A percentile compares a stretch with the other conserved stretches of the same genome.
phyloP scores from a whole-genome alignment of 2,329 filamentous ascomycete genomes.

The Madurella mycetomatis region DNA sequence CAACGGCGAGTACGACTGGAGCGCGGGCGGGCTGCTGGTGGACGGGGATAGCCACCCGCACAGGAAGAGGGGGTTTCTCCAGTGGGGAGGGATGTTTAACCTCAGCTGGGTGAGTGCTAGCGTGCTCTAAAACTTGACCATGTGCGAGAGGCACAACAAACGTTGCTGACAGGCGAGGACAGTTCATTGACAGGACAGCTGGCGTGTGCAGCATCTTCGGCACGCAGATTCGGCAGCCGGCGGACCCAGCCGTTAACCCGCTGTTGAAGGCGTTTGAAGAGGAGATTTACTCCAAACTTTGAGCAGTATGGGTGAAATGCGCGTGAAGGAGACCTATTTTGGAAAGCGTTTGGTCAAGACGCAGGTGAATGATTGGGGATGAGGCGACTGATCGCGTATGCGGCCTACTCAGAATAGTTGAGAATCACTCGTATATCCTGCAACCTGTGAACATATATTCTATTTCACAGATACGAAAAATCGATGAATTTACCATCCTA shows the following conservation, averaged over 20 bases:
- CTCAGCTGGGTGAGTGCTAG: slow-evolving; percentile 24
- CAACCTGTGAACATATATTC: too few species aligned
- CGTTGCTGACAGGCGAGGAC: background rate
- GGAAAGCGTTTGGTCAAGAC: background rate
- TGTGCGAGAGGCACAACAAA: background rate
- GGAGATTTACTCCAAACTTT: slow-evolving; percentile 15
- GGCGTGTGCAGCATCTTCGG: slow-evolving; percentile 28
- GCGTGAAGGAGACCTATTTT: background rate
- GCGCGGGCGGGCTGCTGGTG: slow-evolving; percentile 24
- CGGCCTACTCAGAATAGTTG: too few species aligned
- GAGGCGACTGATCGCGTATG: too few species aligned
- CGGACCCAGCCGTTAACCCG: slow-evolving; percentile 9
- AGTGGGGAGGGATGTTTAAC: slow-evolving; percentile 28
- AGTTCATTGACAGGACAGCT: slow-evolving; percentile 27
- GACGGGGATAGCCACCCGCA: slow-evolving; percentile 14
- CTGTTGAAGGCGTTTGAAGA: slow-evolving; percentile 23
- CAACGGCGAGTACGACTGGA: slow-evolving; percentile 26
- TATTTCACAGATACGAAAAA: background rate
- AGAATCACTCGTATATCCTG: too few species aligned
- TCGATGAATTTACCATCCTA: background rate
- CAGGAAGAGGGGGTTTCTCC: slow-evolving; percentile 22
- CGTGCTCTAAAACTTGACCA: background rate
- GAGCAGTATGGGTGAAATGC: background rate
- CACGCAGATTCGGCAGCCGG: slow-evolving; percentile 21
- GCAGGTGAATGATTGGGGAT: too few species aligned